Conservation (phyloP, 306 rosid genomes). For the Prunus campanulata region DNA sequence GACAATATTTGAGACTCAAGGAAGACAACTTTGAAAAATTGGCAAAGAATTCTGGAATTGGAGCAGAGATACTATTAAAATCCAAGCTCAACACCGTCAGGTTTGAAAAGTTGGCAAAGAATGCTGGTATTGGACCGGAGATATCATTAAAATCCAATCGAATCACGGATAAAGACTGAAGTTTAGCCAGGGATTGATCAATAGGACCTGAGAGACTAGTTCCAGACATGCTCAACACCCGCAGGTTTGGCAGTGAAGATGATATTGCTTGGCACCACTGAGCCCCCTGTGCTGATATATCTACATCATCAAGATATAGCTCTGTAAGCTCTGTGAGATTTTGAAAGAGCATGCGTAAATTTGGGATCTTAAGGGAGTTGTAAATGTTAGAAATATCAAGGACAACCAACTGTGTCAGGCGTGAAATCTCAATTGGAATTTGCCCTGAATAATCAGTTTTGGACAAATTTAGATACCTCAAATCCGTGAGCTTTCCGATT, state of each 20-base stretch:
- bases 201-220: constrained; percentile 21
- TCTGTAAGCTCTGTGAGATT: constrained; percentile 33
- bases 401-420: constrained; percentile 19
- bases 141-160: neutral
- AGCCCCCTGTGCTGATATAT: constrained; percentile 29
- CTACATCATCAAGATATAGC: constrained; percentile 47
- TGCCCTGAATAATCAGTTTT: constrained; percentile 20
- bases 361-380: constrained; percentile 14
- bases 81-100: constrained; percentile 3
- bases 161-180: neutral
- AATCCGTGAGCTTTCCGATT: constrained; percentile 3
- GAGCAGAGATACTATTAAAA: neutral
- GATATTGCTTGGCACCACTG: constrained; percentile 48
- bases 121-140: neutral
- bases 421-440: constrained; percentile 29
- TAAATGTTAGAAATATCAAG: constrained; percentile 25
- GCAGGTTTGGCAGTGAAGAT: constrained; percentile 22
- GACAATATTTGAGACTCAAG: neutral
- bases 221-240: constrained; percentile 17
- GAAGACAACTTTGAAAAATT: constrained; percentile 26
- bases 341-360: constrained; percentile 5
- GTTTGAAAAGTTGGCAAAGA: neutral
- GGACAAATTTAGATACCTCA: constrained; percentile 21
- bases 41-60: constrained; percentile 22
- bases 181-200: constrained; percentile 3